Base-by-base conservation (phyloP, 768 basidiomycete genomes). In the Xanthoconium purpureum region DNA sequence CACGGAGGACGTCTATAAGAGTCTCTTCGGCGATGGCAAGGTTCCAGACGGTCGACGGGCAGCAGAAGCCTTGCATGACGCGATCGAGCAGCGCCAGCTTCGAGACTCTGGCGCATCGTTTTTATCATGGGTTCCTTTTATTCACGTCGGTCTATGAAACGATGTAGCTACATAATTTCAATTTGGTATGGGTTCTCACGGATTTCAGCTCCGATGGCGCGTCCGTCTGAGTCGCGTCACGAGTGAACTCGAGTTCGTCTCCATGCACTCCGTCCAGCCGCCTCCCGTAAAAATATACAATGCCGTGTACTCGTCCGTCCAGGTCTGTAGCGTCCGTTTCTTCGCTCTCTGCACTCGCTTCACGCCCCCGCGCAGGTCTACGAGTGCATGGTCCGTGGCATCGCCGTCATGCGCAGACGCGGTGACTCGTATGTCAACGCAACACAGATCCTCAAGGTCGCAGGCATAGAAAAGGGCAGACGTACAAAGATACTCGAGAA, bases 371-470 rank as follows among this genome's bases (percentile, higher is more conserved):
- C 3, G 9, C 42, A 96, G 85, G 95, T 98, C 24, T 96, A 94
- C 73, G 95, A 98, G 74, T 96, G 94, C 68, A 97, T 98, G 93
- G 89, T 97, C 62, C 83, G 96, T 66, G 95, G 95, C 38, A 98
- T 98, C 68, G 96, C 96, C 2, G 96, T 99, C 63, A 99, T 99
- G 97, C 86, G 96, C 50, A 80, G 97, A 68, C 85, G 94, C 66
- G 84, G 84, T 50, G 97, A 98, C 74, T 94, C 92, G 65, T 98
- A 83, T 71, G 91, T 99, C 61, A 99, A 99, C 78, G 97, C 97
- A 64, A 98, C 97, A 3, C 97, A 99, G 73, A 98, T 99, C 59
- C 84, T 99, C 63, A 99, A 99, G 75, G 96, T 99, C 38, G 95
- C 96, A 7, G 97, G 97, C 40, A 90, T 98, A 58, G 94, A 96